phyloP scores from a whole-genome alignment of 1,284 basidiomycete species.

The Ceratobasidium sp. region DNA sequence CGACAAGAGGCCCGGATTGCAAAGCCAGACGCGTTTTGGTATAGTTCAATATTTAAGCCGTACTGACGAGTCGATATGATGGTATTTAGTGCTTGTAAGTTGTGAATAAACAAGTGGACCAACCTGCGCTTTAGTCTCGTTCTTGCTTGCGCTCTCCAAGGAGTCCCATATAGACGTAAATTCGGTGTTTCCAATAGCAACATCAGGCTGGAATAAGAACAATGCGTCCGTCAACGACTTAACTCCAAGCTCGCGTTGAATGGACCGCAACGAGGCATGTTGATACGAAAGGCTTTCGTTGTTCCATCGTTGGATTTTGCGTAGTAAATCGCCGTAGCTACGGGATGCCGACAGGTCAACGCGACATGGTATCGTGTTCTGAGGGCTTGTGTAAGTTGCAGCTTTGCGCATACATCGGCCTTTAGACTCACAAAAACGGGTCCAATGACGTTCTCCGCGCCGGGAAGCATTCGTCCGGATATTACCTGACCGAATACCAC shows the following conservation, averaged over 20 bases:
- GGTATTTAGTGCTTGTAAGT: not conserved
- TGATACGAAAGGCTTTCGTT: conserved; percentile 64
- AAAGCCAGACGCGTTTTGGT: conserved; percentile 54
- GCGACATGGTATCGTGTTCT: conserved; percentile 68
- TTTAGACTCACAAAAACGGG: conserved; percentile 64
- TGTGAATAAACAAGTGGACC: conserved; percentile 26
- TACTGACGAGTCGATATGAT: conserved; percentile 59
- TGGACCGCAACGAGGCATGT: conserved; percentile 64
- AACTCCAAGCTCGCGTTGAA: conserved; percentile 61
- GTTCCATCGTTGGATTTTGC: conserved; percentile 61
- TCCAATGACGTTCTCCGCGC: conserved; percentile 65
- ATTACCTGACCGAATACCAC: conserved; percentile 67
- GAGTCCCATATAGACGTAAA: conserved; percentile 50
- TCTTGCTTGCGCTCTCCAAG: conserved; percentile 24
- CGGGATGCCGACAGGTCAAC: conserved; percentile 56
- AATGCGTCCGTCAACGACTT: conserved; percentile 63
- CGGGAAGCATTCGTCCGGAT: conserved; percentile 63
- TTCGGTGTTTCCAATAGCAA: conserved; percentile 48
- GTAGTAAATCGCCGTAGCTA: conserved; percentile 60
- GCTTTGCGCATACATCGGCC: not conserved
- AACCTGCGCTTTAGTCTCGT: conserved; percentile 61
- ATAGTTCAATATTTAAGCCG: conserved; percentile 64
- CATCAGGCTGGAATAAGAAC: conserved; percentile 64
- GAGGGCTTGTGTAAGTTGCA: not conserved
- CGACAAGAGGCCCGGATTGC: conserved; percentile 37